phyloP scores from a whole-genome alignment of 768 basidiomycete genomes.

The Inosperma sp. region DNA sequence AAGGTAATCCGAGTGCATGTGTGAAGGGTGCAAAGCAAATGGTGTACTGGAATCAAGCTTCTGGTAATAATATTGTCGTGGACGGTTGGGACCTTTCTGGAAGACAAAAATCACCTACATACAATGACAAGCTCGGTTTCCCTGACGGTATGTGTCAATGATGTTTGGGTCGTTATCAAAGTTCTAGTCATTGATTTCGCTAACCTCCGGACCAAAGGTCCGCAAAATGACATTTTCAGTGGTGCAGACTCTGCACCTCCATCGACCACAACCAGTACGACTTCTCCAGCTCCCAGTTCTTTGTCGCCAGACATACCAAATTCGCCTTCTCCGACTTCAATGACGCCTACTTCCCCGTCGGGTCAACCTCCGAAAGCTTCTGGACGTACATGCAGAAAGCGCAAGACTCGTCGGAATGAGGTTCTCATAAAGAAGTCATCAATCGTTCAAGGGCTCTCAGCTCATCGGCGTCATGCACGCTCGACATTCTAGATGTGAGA shows the following conservation, averaged over 20 bases:
- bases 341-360: too few relatives aligned
- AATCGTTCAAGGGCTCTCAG: too few relatives aligned
- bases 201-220: constrained; percentile 24
- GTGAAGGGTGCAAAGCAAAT: constrained; percentile 50
- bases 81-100: constrained; percentile 38
- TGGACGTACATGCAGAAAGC: too few relatives aligned
- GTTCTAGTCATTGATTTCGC: not conserved
- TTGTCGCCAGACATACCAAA: too few relatives aligned
- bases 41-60: constrained; percentile 49
- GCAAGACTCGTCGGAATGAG: too few relatives aligned
- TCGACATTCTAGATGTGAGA: not conserved
- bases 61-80: constrained; percentile 46
- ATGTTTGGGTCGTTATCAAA: not conserved
- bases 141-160: constrained; percentile 38
- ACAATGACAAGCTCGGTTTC: constrained; percentile 48
- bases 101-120: constrained; percentile 41
- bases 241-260: too few relatives aligned
- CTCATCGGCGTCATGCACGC: not conserved
- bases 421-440: too few relatives aligned
- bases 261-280: too few relatives aligned
- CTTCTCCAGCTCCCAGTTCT: too few relatives aligned
- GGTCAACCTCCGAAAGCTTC: too few relatives aligned
- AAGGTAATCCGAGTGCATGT: constrained; percentile 40
- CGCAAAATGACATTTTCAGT: constrained; percentile 43
- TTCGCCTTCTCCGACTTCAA: too few relatives aligned